phyloP scores from a whole-genome alignment of 2,329 filamentous ascomycete species.

The Colletotrichum paranaense region DNA sequence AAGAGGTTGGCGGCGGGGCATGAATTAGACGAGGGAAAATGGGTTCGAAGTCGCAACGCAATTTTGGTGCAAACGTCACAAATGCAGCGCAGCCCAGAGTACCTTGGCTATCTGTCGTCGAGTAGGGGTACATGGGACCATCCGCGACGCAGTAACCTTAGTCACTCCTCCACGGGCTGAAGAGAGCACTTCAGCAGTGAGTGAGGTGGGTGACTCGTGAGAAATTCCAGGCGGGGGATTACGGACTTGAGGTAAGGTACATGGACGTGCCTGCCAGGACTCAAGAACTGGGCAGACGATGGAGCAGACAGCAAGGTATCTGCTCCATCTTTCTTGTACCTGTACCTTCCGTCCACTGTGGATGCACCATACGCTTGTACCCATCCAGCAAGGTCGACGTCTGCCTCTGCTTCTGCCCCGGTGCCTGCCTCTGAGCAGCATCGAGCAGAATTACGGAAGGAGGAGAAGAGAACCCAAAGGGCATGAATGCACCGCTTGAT shows the following conservation, averaged over 20 bases:
- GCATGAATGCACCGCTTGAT: not conserved
- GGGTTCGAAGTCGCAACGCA: conserved; percentile 20
- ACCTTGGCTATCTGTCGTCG: not conserved
- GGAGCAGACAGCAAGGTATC: conserved; percentile 2
- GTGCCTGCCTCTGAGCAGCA: not conserved
- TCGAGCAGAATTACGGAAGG: not conserved
- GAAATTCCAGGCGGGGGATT: too few relatives aligned
- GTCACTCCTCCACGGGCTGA: not conserved
- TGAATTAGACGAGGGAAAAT: conserved; percentile 22
- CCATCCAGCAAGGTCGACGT: not conserved
- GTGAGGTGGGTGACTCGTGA: not conserved
- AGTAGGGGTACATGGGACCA: conserved; percentile 1
- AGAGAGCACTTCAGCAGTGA: not conserved
- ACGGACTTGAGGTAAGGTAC: not conserved
- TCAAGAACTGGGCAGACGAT: not conserved
- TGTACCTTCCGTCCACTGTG: not conserved
- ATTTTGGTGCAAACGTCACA: conserved; percentile 36
- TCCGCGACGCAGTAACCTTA: not conserved
- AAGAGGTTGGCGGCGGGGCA: conserved; percentile 20
- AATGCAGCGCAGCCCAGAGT: conserved; percentile 8
- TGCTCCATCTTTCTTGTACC: not conserved
- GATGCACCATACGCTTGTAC: not conserved
- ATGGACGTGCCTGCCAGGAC: not conserved
- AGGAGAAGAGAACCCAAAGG: not conserved
- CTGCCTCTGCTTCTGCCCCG: not conserved